Percentiles rank a stretch among this genome's conserved stretches.
Conservation (phyloP, 805 yeast species). For the Candida krabiensis region DNA sequence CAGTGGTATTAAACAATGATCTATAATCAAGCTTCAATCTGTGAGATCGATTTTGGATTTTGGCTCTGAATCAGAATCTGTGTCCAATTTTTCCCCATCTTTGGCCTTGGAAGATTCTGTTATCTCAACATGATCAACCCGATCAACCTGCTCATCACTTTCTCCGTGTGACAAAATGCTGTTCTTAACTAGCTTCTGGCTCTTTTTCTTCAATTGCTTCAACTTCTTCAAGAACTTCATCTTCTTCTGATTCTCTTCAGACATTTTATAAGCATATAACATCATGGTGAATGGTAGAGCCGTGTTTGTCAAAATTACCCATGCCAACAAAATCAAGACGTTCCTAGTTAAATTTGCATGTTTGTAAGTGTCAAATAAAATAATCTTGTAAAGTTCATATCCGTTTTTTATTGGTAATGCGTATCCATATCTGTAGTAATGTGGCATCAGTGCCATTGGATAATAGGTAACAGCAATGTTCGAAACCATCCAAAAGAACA, state of each 20-base stretch:
- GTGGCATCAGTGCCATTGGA: conserved; percentile 53
- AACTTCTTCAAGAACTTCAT: conserved; percentile 14
- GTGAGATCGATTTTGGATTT: too few species aligned
- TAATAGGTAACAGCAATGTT: conserved; percentile 66
- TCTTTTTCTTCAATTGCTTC: conserved; percentile 8
- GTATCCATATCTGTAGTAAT: conserved; percentile 63
- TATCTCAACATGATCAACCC: too few species aligned
- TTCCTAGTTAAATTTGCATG: conserved; percentile 56
- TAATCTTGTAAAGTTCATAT: conserved; percentile 53
- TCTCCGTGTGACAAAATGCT: too few species aligned
- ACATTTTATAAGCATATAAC: conserved; percentile 16
- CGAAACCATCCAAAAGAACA: conserved; percentile 63
- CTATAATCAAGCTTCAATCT: too few species aligned
- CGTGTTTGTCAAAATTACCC: conserved; percentile 54
- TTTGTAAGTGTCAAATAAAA: conserved; percentile 56
- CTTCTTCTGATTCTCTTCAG: conserved; percentile 13
- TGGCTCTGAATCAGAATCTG: too few species aligned
- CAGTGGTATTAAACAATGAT: too few species aligned
- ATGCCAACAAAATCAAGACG: conserved; percentile 54
- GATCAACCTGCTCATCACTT: too few species aligned
- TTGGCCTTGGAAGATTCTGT: neutral
- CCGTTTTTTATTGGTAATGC: conserved; percentile 66
- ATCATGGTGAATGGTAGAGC: conserved; percentile 38
- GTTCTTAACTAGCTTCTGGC: too few species aligned
- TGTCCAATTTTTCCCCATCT: neutral